phyloP scores from a whole-genome alignment of 2,329 filamentous ascomycete genomes.

The Curvularia eragrostidis region DNA sequence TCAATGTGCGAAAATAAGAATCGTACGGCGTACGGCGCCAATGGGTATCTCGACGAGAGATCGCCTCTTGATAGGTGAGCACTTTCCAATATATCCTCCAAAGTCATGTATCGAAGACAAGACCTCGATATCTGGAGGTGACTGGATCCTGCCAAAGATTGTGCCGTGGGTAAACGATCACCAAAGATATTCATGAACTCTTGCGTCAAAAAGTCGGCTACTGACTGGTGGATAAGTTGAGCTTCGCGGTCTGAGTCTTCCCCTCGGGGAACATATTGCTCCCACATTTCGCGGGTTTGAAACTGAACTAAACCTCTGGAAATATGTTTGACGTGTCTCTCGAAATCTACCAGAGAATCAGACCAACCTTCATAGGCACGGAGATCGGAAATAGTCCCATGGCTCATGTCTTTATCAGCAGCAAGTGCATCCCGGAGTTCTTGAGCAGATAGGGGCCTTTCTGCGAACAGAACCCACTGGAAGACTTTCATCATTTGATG shows the following conservation, averaged over 20 bases:
- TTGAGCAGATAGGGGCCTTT: slow-evolving; percentile 16
- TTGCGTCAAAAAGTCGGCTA: not conserved
- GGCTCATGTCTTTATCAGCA: slow-evolving; percentile 17
- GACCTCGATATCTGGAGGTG: slow-evolving; percentile 27
- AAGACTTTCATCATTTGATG: slow-evolving; percentile 15
- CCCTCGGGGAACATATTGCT: slow-evolving; percentile 19
- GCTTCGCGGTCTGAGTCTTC: slow-evolving; percentile 23
- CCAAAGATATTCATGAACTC: not conserved
- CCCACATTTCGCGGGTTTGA: slow-evolving; percentile 15
- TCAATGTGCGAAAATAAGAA: not conserved
- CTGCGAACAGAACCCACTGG: slow-evolving; percentile 18
- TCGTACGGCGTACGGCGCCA: not conserved
- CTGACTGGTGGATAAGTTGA: slow-evolving; percentile 12
- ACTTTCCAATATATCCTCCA: not conserved
- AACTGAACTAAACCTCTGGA: slow-evolving; percentile 22
- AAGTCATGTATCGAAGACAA: slow-evolving; percentile 13
- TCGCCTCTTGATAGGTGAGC: not conserved
- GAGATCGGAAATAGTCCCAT: slow-evolving; percentile 9
- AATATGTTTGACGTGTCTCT: slow-evolving; percentile 21
- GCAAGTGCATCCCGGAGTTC: slow-evolving; percentile 23
- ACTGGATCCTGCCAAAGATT: slow-evolving; percentile 10
- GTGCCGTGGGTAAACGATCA: slow-evolving; percentile 15
- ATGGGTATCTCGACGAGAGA: not conserved
- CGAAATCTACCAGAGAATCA: slow-evolving; percentile 10
- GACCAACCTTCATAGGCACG: slow-evolving; percentile 11